A percentile compares a stretch with the other conserved stretches of the same genome.
phyloP scores from a whole-genome alignment of 257 asterid genomes.

The Solanum rostratum region DNA sequence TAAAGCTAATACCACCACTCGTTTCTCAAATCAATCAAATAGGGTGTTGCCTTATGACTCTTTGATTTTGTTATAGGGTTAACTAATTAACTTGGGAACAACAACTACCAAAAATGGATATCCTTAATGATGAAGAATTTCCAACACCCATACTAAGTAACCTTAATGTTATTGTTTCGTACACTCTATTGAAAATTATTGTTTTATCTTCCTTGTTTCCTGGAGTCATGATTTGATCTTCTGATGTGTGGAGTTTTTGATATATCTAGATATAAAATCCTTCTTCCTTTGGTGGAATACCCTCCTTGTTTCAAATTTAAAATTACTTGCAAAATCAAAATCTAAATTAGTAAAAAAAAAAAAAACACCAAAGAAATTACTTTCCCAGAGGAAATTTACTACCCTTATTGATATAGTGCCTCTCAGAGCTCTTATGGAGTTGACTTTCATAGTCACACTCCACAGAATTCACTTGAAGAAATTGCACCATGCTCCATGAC shows the following conservation, averaged over 20 bases:
- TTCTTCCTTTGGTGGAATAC: neutral
- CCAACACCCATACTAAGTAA: neutral
- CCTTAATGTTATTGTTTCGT: neutral
- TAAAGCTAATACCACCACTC: neutral
- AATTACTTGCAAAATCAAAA: neutral
- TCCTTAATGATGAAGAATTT: neutral
- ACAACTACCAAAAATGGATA: neutral
- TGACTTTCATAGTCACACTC: neutral
- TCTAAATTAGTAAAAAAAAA: too few relatives aligned
- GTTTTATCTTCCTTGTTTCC: neutral
- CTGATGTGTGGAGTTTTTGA: neutral
- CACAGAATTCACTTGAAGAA: neutral
- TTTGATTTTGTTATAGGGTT: neutral
- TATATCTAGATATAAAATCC: neutral
- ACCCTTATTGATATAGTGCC: neutral
- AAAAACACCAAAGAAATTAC: too few relatives aligned
- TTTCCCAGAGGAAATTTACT: too few relatives aligned
- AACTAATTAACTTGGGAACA: neutral
- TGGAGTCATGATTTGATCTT: neutral
- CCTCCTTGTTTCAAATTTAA: neutral
- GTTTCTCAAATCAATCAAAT: neutral
- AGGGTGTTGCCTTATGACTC: neutral
- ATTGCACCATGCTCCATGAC: neutral
- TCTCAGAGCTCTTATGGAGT: neutral
- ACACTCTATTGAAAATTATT: neutral